Percentiles rank a stretch among this genome's conserved stretches.
Evolutionary conservation across 306 rosid genomes (phyloP).

Genomic region (Malus sieversii): DNA sequence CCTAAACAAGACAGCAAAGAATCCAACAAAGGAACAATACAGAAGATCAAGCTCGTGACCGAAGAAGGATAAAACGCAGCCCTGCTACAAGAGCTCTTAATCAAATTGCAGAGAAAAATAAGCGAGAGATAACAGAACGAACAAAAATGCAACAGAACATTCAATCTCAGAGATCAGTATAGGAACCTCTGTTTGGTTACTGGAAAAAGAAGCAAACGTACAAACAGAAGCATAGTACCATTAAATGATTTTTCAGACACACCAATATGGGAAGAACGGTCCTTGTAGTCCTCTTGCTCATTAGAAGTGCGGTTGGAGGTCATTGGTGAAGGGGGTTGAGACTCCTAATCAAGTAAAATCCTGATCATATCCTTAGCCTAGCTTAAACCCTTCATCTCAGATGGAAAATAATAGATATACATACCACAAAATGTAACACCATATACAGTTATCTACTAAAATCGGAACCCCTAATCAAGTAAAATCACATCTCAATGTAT

Average conservation of each 20-base stretch:
- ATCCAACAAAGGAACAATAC: not conserved
- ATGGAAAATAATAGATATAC: not conserved
- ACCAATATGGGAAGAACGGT: too few relatives aligned
- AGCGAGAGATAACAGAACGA: not conserved
- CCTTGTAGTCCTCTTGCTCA: too few relatives aligned
- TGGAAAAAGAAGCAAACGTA: too few relatives aligned
- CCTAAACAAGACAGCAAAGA: too few relatives aligned
- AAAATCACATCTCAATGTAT: too few relatives aligned
- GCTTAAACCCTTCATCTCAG: not conserved
- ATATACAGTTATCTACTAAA: not conserved
- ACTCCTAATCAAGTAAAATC: too few relatives aligned
- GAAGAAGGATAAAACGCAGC: not conserved
- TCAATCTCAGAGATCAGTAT: not conserved
- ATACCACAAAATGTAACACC: not conserved
- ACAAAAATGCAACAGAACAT: not conserved
- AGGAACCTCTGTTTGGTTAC: too few relatives aligned
- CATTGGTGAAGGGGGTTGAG: too few relatives aligned
- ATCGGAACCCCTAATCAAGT: too few relatives aligned
- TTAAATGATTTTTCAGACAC: too few relatives aligned
- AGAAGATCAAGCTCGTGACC: not conserved
- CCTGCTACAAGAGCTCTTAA: not conserved
- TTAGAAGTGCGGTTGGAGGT: too few relatives aligned
- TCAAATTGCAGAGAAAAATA: not conserved
- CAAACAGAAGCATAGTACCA: too few relatives aligned
- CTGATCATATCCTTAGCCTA: not conserved